Conservation (phyloP, 2,329 filamentous ascomycete species). For the Sarocladium brachiariae region DNA sequence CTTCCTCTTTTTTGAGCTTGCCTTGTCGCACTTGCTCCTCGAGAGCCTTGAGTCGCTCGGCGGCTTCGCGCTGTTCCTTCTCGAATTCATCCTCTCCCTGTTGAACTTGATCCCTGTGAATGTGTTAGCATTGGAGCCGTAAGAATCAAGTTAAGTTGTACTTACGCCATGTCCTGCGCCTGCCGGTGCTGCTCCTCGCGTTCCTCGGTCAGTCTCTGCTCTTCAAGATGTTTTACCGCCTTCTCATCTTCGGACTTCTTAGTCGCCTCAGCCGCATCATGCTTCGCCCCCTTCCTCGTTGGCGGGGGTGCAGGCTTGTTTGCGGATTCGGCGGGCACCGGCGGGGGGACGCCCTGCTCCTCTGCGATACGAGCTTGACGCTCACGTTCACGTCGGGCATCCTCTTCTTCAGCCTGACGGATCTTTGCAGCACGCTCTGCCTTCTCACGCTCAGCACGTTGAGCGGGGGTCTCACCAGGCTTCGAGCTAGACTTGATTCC, state of each 20-base stretch:
- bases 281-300: slow-evolving; percentile 59
- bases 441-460: slow-evolving; percentile 82
- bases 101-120: slow-evolving; percentile 60
- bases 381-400: slow-evolving; percentile 80
- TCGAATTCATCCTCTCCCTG: slow-evolving; percentile 74
- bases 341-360: slow-evolving; percentile 60
- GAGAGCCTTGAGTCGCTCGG: slow-evolving; percentile 76
- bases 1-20: slow-evolving; percentile 93
- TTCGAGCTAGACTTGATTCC: slow-evolving; percentile 82
- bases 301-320: slow-evolving; percentile 75
- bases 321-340: slow-evolving; percentile 37
- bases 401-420: slow-evolving; percentile 87
- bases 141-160: slow-evolving; percentile 20
- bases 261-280: slow-evolving; percentile 39
- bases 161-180: slow-evolving; percentile 76
- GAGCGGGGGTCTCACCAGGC: slow-evolving; percentile 70
- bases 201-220: slow-evolving; percentile 60
- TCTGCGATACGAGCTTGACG: slow-evolving; percentile 76
- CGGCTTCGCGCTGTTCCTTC: slow-evolving; percentile 71
- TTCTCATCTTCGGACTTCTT: slow-evolving; percentile 24
- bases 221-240: slow-evolving; percentile 55
- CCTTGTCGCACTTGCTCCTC: slow-evolving; percentile 91
- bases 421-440: slow-evolving; percentile 82
- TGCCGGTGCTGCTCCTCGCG: slow-evolving; percentile 70
- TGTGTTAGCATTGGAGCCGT: slow-evolving; percentile 19